These are phyloP conservation scores for Mycena galericulata DNA, from an alignment of 768 basidiomycete species.

Conservation along the genomic window DNA sequence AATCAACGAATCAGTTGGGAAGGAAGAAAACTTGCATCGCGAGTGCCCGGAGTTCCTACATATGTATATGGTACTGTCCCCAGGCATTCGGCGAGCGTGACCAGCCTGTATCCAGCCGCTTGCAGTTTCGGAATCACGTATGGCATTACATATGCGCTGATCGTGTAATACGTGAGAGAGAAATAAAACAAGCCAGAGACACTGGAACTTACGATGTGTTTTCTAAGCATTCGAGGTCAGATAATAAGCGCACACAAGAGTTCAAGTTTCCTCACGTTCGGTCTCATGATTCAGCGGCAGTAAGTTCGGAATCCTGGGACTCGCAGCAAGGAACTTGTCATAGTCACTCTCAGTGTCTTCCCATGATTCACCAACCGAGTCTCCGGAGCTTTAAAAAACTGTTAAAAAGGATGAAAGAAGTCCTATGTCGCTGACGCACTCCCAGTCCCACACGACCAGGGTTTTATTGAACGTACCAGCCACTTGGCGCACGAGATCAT, in stretches of 20 bases:
- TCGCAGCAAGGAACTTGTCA: constrained; percentile 39
- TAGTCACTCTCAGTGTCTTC: constrained; percentile 49
- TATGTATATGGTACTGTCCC: constrained; percentile 22
- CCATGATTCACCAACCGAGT: constrained; percentile 51
- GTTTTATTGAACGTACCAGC: constrained; percentile 20
- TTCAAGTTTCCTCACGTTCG: constrained; percentile 39
- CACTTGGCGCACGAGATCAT: constrained; percentile 30
- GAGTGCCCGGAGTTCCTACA: neutral
- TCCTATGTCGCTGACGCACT: constrained; percentile 17
- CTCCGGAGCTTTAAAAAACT: constrained; percentile 46
- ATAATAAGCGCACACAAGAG: neutral
- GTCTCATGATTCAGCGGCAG: constrained; percentile 59
- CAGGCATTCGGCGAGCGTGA: constrained; percentile 40
- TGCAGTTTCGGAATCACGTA: constrained; percentile 46
- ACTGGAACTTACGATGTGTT: constrained; percentile 49
- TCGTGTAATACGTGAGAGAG: constrained; percentile 22
- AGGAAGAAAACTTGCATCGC: constrained; percentile 5
- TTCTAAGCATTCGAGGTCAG: constrained; percentile 36
- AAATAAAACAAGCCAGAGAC: no score
- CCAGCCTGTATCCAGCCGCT: constrained; percentile 37
- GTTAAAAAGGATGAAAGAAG: neutral
- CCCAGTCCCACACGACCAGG: constrained; percentile 39
- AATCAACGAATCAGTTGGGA: neutral
- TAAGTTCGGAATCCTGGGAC: constrained; percentile 46
- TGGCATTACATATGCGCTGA: constrained; percentile 53